Percentiles rank a stretch among this genome's conserved stretches.
Conservation (phyloP, 2,329 filamentous ascomycete genomes). For the Colletotrichum gloeosporioides region DNA sequence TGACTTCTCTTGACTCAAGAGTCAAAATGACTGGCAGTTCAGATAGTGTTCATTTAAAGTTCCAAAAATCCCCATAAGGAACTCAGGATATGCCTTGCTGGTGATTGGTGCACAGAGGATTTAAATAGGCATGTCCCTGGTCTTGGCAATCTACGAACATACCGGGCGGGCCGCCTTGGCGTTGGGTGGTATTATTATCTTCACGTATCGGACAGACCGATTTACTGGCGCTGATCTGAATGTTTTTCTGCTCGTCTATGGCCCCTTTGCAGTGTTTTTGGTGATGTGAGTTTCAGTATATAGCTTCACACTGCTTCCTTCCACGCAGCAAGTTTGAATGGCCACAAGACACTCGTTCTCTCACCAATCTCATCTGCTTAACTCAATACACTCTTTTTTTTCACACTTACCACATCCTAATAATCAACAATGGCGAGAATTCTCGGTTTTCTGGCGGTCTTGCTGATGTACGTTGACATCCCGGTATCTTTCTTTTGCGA, state of each 20-base stretch:
- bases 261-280: rapidly evolving
- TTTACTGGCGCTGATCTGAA: not conserved
- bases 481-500: not conserved
- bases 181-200: not conserved
- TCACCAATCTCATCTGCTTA: not conserved
- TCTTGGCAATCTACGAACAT: not conserved
- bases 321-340: rapidly evolving
- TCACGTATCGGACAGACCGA: not conserved
- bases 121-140: not conserved
- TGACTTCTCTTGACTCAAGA: not conserved
- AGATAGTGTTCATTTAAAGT: not conserved
- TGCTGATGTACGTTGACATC: not conserved
- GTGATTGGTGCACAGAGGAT: not conserved
- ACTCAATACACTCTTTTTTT: not conserved
- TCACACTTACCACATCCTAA: not conserved
- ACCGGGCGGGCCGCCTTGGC: not conserved
- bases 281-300: not conserved
- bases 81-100: not conserved
- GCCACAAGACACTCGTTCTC: not conserved
- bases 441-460: not conserved
- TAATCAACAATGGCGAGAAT: not conserved
- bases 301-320: not conserved
- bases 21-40: not conserved
- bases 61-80: not conserved
- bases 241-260: not conserved